phyloP scores from a whole-genome alignment of 2,329 filamentous ascomycete species.

The Calonectria pseudoturangicola region DNA sequence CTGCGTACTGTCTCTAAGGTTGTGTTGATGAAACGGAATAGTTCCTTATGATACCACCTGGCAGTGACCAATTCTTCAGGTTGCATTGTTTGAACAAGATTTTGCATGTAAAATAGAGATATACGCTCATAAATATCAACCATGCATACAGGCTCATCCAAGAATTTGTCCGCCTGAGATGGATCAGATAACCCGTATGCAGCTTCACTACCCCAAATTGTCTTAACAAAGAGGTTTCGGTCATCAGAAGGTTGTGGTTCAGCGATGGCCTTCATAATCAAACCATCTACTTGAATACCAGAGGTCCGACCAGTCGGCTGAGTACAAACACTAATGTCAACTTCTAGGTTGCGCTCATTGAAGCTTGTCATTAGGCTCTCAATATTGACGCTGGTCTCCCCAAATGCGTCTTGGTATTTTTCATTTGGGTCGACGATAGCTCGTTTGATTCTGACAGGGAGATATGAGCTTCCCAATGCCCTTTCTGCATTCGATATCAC shows the following conservation, averaged over 20 bases:
- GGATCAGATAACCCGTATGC: background rate
- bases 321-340: background rate
- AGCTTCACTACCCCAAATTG: background rate
- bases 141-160: background rate
- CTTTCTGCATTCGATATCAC: background rate
- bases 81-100: background rate
- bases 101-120: background rate
- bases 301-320: background rate
- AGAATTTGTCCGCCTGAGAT: background rate
- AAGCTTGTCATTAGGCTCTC: conserved; percentile 3
- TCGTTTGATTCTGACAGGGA: background rate
- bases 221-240: background rate
- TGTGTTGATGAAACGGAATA: background rate
- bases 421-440: background rate
- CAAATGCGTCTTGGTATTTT: background rate
- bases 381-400: background rate
- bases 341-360: background rate
- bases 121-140: background rate
- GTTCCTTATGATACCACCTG: background rate
- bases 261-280: background rate
- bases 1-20: background rate
- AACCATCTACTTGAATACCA: background rate
- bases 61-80: background rate
- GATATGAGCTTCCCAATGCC: background rate
- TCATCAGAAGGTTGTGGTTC: background rate